Evolutionary conservation across 345 rosid species (phyloP), one percentile per base, ranked within the genome.

Genomic region (Noccaea bulbosa): DNA sequence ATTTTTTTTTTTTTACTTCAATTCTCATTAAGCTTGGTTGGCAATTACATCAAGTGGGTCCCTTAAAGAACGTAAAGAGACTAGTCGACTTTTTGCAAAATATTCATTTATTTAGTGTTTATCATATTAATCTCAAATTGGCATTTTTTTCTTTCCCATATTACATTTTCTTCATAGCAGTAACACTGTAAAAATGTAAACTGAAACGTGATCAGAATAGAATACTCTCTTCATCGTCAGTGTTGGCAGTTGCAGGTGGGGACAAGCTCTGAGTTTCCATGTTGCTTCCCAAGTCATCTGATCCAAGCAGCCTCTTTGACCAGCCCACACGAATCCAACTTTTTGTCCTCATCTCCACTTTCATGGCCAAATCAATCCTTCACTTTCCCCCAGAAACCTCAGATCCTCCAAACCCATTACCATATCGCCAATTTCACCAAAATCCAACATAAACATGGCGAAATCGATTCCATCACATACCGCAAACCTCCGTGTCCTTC

Each of bases 291-390:
- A 65, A 65, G 71, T 73, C 77, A 62, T 35, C 12, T 10, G 39
- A 63, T 64, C 71, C 17, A 4, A 40, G 77, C 77, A 65, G 77
- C 77, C 77, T 39, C 57, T 65, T 65, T 65, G 77, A 73, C 72
- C 70, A 44, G 8, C 8, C 69, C 30, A 4, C n/a, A 14, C 35
- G 56, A 62, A 62, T 72, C 63, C 63, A 53, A 9, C 67, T 49
- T 73, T 71, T 72, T 72, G 63, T 72, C 54, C 33, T 20, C 56
- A 43, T 53, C 57, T 40, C 71, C 9, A 60, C 33, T 34, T 20
- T 20, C 45, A 74, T 44, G 62, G 53, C 67, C 47, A 59, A 65
- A 48, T 65, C 65, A 57, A 22, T 59, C 47, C 30, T 54, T 65
- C 66, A 40, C 61, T 32, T 64, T 57, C 50, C 59, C 17, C 7